Conservation (phyloP, 306 rosid species). For the Vigna reflexopilosa region DNA sequence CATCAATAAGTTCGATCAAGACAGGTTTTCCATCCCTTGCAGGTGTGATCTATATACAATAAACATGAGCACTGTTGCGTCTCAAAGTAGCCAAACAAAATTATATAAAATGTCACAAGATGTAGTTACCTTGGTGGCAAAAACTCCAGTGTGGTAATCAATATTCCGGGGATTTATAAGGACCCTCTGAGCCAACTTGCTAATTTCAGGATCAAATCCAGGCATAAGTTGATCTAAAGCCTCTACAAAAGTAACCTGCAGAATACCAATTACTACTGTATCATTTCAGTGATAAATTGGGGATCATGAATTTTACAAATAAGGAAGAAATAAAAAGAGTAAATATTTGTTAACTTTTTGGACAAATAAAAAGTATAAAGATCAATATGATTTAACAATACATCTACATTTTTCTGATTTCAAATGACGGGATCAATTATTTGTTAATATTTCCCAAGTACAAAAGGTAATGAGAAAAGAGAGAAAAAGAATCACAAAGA, state of each 20-base stretch:
- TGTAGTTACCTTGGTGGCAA: slow-evolving; percentile 86
- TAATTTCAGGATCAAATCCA: slow-evolving; percentile 99
- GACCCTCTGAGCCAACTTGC: slow-evolving; percentile 97
- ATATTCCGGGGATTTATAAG: slow-evolving; percentile 89
- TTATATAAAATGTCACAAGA: slow-evolving; percentile 38
- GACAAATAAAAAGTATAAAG: slow-evolving; percentile 7
- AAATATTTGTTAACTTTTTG: slow-evolving; percentile 9
- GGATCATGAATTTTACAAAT: slow-evolving; percentile 20
- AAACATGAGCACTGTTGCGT: slow-evolving; percentile 25
- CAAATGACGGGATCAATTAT: slow-evolving; percentile 18
- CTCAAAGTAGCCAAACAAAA: slow-evolving; percentile 38
- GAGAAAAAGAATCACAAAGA: slow-evolving; percentile 38
- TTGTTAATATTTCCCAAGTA: slow-evolving; percentile 28
- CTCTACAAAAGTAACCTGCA: slow-evolving; percentile 95
- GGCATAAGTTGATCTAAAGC: slow-evolving; percentile 99
- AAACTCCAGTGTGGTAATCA: slow-evolving; percentile 95
- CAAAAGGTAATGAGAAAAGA: slow-evolving; percentile 18
- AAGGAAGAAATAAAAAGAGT: slow-evolving; percentile 27
- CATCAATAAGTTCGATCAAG: slow-evolving; percentile 92
- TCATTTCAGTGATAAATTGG: slow-evolving; percentile 24
- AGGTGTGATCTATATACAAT: slow-evolving; percentile 80
- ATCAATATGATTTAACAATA: neutral
- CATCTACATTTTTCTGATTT: slow-evolving; percentile 18
- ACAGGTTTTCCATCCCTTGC: slow-evolving; percentile 98
- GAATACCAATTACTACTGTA: slow-evolving; percentile 42